Base-by-base conservation (phyloP, 1,139 yeast species). In the Pichia sorboxylosa region DNA sequence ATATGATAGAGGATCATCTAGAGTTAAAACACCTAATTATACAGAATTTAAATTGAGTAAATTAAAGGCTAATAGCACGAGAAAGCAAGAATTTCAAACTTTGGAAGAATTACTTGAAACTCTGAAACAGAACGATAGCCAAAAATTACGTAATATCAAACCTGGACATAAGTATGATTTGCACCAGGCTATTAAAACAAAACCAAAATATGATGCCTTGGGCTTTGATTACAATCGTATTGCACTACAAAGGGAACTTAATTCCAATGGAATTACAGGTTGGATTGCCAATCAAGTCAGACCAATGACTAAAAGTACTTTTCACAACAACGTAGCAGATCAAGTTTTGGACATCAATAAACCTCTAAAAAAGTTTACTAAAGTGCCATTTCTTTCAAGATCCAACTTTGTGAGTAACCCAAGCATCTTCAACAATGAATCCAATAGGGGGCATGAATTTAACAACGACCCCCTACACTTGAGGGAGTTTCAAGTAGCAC, bases 401-500 rank as follows among this genome's bases (percentile, higher is more conserved):
- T 28, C 34, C 1, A 34, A 28, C 2, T 33, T 35, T 19, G 32
- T 35, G n/a, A 21, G 16, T 20, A 11, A 16, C n/a, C n/a, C n/a
- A n/a, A n/a, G n/a, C n/a, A n/a, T n/a, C n/a, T n/a, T n/a, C n/a
- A n/a, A n/a, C n/a, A n/a, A n/a, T n/a, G n/a, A n/a, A n/a, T n/a
- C n/a, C n/a, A n/a, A n/a, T n/a, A n/a, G n/a, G n/a, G n/a, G n/a
- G n/a, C n/a, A n/a, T n/a, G n/a, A n/a, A n/a, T n/a, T n/a, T n/a
- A n/a, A n/a, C n/a, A n/a, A n/a, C n/a, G n/a, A n/a, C n/a, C n/a
- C n/a, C n/a, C n/a, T n/a, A n/a, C n/a, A n/a, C n/a, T n/a, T n/a
- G n/a, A n/a, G 27, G 14, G 30, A 31, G 19, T 15, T 11, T 17
- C 35, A 34, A 13, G 36, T 17, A 13, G 28, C 25, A 25, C 13